Evolutionary conservation across 1,139 yeast genomes (phyloP).

Genomic region (Yamadazyma conglobata): DNA sequence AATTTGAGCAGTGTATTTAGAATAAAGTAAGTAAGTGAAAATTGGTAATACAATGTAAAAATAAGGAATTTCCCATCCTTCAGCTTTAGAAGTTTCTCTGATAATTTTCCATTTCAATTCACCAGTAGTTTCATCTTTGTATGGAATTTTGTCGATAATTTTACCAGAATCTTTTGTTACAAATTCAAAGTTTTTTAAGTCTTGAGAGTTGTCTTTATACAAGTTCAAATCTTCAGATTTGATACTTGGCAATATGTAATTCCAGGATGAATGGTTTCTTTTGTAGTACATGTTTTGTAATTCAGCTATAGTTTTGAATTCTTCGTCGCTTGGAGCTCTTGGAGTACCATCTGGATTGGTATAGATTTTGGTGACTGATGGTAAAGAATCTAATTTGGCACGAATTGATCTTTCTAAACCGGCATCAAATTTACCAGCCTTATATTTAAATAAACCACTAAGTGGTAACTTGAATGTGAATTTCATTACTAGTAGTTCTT

Average conservation of each 20-base stretch:
- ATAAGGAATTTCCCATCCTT: slow-evolving; percentile 84
- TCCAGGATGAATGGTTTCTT: slow-evolving; percentile 60
- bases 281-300: slow-evolving; percentile 60
- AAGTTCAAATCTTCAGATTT: slow-evolving; percentile 55
- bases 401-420: slow-evolving; percentile 44
- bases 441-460: slow-evolving; percentile 36
- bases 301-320: slow-evolving; percentile 71
- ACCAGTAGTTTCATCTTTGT: slow-evolving; percentile 74
- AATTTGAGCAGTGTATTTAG: slow-evolving; percentile 46
- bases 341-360: slow-evolving; percentile 78
- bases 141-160: slow-evolving; percentile 81
- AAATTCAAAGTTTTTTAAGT: slow-evolving; percentile 58
- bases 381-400: slow-evolving; percentile 43
- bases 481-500: slow-evolving; percentile 25
- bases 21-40: slow-evolving; percentile 39
- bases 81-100: slow-evolving; percentile 68
- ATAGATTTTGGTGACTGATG: slow-evolving; percentile 58
- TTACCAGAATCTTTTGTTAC: slow-evolving; percentile 61
- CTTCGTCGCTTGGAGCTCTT: slow-evolving; percentile 66
- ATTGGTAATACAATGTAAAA: slow-evolving; percentile 70
- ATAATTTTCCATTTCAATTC: slow-evolving; percentile 77
- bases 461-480: slow-evolving; percentile 44
- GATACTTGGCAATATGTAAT: slow-evolving; percentile 54
- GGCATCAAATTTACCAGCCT: slow-evolving; percentile 38
- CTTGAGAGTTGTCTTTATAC: slow-evolving; percentile 61